Conservation (phyloP, 2,329 filamentous ascomycete genomes). For the Ascochyta viciae-villosae region DNA sequence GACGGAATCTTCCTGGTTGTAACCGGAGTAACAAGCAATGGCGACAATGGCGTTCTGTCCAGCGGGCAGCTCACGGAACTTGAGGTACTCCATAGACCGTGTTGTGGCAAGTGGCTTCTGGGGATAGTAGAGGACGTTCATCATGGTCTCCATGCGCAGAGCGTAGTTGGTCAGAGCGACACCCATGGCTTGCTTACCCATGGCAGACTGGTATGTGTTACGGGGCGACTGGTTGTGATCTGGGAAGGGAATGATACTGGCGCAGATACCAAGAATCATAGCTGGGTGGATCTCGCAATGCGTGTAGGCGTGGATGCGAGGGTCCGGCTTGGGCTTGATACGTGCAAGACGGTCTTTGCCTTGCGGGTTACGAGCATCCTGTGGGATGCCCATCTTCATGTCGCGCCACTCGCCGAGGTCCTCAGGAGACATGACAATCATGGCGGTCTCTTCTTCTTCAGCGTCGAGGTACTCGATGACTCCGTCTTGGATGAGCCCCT, state of each 20-base stretch:
- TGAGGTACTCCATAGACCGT: conserved; percentile 97
- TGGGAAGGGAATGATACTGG: conserved; percentile 99
- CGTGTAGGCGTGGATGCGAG: conserved; percentile 89
- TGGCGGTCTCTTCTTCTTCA: conserved; percentile 96
- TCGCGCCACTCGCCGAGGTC: conserved; percentile 73
- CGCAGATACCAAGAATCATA: conserved; percentile 98
- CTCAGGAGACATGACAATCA: conserved; percentile 99
- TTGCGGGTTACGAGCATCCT: conserved; percentile 56
- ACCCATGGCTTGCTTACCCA: conserved; percentile 99
- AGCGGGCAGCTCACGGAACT: conserved; percentile 95
- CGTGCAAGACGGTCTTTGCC: conserved; percentile 81
- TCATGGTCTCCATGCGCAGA: conserved; percentile 98
- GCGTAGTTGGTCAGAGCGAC: conserved; percentile 98
- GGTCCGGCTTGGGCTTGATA: conserved; percentile 86
- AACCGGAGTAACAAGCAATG: conserved; percentile 95
- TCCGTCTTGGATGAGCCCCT: conserved; percentile 81
- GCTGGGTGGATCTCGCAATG: conserved; percentile 99
- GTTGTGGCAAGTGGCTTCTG: conserved; percentile 97
- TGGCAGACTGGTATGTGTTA: conserved; percentile 99
- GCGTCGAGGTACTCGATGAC: conserved; percentile 96
- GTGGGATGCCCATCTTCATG: conserved; percentile 53
- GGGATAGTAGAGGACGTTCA: conserved; percentile 98
- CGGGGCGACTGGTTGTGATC: conserved; percentile 98
- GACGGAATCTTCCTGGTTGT: conserved; percentile 99
- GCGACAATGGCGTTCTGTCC: conserved; percentile 98